A percentile compares a stretch with the other conserved stretches of the same genome.
phyloP scores from a whole-genome alignment of 495 filamentous ascomycete genomes.

The Trichodelitschia bisporula region DNA sequence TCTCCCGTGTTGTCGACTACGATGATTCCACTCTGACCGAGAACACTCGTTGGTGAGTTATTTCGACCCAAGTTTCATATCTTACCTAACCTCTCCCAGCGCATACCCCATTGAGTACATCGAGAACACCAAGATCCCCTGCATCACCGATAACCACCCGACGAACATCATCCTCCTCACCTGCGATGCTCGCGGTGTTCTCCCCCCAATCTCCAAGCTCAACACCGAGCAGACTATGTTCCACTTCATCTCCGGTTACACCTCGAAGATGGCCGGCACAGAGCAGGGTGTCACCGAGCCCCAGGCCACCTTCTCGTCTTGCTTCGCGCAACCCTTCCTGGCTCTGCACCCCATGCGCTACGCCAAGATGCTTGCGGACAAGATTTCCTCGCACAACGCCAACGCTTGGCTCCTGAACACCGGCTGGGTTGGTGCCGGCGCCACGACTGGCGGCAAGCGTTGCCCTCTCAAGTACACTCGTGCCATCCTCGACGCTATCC shows the following conservation, averaged over 20 bases:
- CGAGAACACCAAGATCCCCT: constrained; percentile 94
- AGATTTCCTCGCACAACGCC: constrained; percentile 84
- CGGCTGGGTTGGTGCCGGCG: constrained; percentile 93
- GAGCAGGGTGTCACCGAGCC: constrained; percentile 93
- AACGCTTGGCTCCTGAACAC: constrained; percentile 99
- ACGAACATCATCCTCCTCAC: constrained; percentile 95
- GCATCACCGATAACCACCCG: constrained; percentile 65
- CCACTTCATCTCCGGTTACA: constrained; percentile 99
- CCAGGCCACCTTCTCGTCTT: constrained; percentile 95
- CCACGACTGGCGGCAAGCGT: constrained; percentile 84
- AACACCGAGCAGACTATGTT: constrained; percentile 95
- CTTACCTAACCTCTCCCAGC: constrained; percentile 12
- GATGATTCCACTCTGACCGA: constrained; percentile 87
- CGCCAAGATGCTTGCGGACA: constrained; percentile 90
- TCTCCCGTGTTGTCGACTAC: constrained; percentile 77
- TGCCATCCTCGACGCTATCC: constrained; percentile 93
- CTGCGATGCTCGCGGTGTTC: constrained; percentile 90
- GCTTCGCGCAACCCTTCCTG: constrained; percentile 98
- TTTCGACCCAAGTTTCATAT: neutral
- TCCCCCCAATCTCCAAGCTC: constrained; percentile 95
- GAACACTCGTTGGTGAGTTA: constrained; percentile 61
- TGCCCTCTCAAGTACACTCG: constrained; percentile 98
- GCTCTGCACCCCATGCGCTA: constrained; percentile 98
- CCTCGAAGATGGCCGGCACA: constrained; percentile 98
- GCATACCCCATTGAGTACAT: constrained; percentile 99